phyloP scores from a whole-genome alignment of 164 flowering plant genomes.

The Warburgia ugandensis region DNA sequence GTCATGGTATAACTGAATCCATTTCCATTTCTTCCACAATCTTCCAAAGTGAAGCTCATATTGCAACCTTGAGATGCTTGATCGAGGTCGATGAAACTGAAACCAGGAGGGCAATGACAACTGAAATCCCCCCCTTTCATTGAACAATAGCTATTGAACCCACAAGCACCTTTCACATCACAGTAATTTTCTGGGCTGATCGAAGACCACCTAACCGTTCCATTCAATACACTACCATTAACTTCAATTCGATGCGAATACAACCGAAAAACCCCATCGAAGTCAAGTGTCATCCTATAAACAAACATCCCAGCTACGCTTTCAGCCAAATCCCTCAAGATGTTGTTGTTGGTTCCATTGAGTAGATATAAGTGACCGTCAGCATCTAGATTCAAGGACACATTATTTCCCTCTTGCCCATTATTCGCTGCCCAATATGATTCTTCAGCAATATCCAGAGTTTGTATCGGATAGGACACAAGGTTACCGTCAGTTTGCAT shows the following conservation, averaged over 20 bases:
- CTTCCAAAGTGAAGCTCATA: background rate
- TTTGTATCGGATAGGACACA: too few relatives aligned
- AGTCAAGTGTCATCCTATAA: conserved; percentile 11
- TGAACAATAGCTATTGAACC: too few relatives aligned
- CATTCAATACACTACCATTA: background rate
- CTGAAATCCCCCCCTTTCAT: background rate
- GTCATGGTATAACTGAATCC: background rate
- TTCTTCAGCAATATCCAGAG: too few relatives aligned
- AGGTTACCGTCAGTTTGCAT: too few relatives aligned
- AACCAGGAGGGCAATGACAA: conserved; percentile 1
- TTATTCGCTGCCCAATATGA: background rate
- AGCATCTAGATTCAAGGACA: background rate
- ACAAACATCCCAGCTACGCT: background rate
- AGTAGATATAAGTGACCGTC: background rate
- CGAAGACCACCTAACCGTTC: background rate
- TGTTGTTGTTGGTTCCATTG: background rate
- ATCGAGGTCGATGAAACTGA: background rate
- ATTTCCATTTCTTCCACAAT: conserved; percentile 1
- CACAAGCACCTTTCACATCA: background rate
- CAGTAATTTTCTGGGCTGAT: background rate
- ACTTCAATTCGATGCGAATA: conserved; percentile 3
- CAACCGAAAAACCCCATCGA: conserved; percentile 15
- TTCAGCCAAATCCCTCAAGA: background rate
- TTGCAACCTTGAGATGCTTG: background rate
- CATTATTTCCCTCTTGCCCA: background rate